Conservation (phyloP, 345 rosid species). For the Abelmoschus esculentus region DNA sequence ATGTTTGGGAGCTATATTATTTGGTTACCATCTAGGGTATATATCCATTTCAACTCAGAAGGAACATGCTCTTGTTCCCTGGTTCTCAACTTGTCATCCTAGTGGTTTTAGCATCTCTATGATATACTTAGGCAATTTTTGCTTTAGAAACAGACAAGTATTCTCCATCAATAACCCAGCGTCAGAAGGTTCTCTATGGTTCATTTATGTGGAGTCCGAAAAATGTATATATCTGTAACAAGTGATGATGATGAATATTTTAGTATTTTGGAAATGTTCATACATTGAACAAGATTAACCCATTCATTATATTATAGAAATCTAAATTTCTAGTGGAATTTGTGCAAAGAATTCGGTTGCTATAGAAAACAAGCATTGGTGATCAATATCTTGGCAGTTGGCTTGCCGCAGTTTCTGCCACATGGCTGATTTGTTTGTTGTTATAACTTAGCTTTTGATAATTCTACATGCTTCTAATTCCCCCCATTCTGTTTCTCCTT, state of each 20-base stretch:
- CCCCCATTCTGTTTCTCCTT: neutral
- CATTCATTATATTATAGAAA: neutral
- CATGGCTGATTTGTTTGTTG: neutral
- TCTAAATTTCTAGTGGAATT: no score
- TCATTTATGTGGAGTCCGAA: neutral
- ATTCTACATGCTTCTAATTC: neutral
- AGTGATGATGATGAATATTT: neutral
- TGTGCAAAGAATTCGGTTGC: no score
- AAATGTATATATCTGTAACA: neutral
- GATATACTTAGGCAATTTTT: neutral
- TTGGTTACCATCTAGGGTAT: conserved; percentile 99
- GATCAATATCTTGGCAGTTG: conserved; percentile 1
- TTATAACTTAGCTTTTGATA: neutral
- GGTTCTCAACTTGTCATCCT: neutral
- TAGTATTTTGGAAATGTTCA: neutral
- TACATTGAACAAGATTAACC: neutral
- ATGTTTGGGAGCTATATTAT: conserved; percentile 87
- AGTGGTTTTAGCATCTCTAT: neutral
- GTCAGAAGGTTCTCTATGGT: neutral
- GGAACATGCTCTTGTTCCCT: neutral
- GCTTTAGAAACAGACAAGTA: neutral
- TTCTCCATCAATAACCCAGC: neutral
- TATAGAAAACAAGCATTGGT: no score
- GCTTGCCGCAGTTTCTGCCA: neutral
- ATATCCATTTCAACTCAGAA: conserved; percentile 12